These are phyloP conservation scores for Arthrobotrys iridis DNA, from an alignment of 2,329 filamentous ascomycete genomes.

Conservation along the genomic window DNA sequence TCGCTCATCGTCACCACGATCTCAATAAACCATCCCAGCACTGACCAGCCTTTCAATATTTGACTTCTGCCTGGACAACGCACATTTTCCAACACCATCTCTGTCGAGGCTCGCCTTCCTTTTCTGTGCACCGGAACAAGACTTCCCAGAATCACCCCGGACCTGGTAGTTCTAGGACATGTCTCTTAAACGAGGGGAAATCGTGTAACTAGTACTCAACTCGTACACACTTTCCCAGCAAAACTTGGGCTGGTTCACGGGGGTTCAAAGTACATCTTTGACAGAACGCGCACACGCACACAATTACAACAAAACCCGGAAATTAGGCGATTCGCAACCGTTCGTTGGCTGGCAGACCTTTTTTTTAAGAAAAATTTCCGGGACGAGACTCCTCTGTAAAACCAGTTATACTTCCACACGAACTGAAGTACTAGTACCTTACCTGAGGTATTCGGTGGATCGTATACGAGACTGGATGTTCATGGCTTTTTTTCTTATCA, in stretches of 20 bases:
- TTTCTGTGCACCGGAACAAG: not conserved
- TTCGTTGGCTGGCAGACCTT: not conserved
- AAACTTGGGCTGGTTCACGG: not conserved
- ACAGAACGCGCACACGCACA: not conserved
- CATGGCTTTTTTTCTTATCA: not conserved
- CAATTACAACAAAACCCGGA: not conserved
- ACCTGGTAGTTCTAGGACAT: slow-evolving; percentile 6
- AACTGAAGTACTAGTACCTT: too few species aligned
- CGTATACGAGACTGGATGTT: slow-evolving; percentile 4
- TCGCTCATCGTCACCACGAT: slow-evolving; percentile 24
- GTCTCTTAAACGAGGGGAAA: not conserved
- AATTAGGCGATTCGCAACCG: not conserved
- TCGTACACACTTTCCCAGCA: not conserved
- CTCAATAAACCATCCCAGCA: slow-evolving; percentile 10
- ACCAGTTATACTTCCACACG: not conserved
- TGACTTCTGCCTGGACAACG: slow-evolving; percentile 31
- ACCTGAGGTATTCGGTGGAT: too few species aligned
- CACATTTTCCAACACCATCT: slow-evolving; percentile 34
- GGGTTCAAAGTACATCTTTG: not conserved
- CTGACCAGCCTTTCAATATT: not conserved
- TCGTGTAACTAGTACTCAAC: too few species aligned
- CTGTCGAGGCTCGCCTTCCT: slow-evolving; percentile 23
- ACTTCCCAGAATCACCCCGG: slow-evolving; percentile 2
- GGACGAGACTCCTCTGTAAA: not conserved
- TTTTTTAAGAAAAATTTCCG: not conserved